Conservation (phyloP, 805 yeast species). For the Ogataea thermomethanolica region DNA sequence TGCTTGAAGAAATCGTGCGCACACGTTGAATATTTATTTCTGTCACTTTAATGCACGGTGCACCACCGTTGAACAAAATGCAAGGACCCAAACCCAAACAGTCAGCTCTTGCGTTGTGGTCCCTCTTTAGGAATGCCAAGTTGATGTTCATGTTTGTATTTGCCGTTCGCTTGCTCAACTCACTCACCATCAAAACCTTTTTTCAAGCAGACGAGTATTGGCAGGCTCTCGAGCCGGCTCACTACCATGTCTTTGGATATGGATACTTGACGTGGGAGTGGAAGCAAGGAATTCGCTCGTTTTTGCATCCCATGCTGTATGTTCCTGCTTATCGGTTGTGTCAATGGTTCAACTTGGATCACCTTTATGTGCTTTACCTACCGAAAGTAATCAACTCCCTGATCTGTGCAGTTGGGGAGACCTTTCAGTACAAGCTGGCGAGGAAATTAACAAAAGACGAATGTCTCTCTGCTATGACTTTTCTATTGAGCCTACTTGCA, state of each 20-base stretch:
- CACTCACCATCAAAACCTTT: constrained; percentile 63
- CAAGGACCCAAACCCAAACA: neutral
- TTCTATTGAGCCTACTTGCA: constrained; percentile 53
- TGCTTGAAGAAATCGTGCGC: constrained; percentile 4
- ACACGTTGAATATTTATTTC: constrained; percentile 3
- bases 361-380: constrained; percentile 38
- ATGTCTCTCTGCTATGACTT: constrained; percentile 38
- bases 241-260: constrained; percentile 63
- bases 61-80: constrained; percentile 2
- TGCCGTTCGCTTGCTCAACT: constrained; percentile 54
- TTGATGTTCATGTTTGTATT: constrained; percentile 25
- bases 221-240: constrained; percentile 94
- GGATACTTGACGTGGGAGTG: constrained; percentile 97
- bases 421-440: constrained; percentile 46
- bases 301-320: constrained; percentile 75
- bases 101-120: neutral
- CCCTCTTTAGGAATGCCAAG: neutral
- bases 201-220: constrained; percentile 97
- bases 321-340: constrained; percentile 41
- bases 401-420: constrained; percentile 71
- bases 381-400: constrained; percentile 73
- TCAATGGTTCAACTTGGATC: constrained; percentile 33
- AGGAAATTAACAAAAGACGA: constrained; percentile 28
- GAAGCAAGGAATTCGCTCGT: constrained; percentile 69
- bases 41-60: constrained; percentile 6